A percentile compares a stretch with the other conserved stretches of the same genome.
phyloP scores from a whole-genome alignment of 140 eudicot species.

The Erigeron philadelphicus region DNA sequence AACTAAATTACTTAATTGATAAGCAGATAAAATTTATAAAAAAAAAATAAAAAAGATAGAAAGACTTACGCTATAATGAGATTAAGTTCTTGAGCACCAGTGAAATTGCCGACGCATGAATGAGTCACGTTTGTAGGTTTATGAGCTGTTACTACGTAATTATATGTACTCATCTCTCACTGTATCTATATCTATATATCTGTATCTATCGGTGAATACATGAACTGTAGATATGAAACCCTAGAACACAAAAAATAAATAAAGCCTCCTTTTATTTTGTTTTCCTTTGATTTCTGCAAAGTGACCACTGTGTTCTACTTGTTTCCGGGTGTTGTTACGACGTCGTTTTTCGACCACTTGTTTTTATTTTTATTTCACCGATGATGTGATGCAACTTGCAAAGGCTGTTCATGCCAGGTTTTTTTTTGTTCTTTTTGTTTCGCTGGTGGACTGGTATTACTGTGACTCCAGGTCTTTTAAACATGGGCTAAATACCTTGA shows the following conservation, averaged over 20 bases:
- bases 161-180: constrained; percentile 65
- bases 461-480: no score
- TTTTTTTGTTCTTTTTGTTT: no score
- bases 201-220: neutral
- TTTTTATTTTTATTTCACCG: no score
- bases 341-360: constrained; percentile 19
- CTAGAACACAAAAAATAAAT: constrained; percentile 10
- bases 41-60: neutral
- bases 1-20: no score
- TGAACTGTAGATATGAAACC: constrained; percentile 21
- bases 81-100: constrained; percentile 85
- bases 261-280: constrained; percentile 6
- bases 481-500: no score
- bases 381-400: no score
- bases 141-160: constrained; percentile 95
- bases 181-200: neutral
- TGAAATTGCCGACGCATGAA: constrained; percentile 96
- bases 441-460: no score
- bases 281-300: constrained; percentile 14
- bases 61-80: constrained; percentile 72
- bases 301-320: neutral
- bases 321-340: constrained; percentile 15
- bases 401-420: no score
- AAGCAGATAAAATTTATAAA: neutral
- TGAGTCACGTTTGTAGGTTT: constrained; percentile 98